Evolutionary conservation across 495 filamentous ascomycete species (phyloP).

Genomic region (Xylaria palmicola): DNA sequence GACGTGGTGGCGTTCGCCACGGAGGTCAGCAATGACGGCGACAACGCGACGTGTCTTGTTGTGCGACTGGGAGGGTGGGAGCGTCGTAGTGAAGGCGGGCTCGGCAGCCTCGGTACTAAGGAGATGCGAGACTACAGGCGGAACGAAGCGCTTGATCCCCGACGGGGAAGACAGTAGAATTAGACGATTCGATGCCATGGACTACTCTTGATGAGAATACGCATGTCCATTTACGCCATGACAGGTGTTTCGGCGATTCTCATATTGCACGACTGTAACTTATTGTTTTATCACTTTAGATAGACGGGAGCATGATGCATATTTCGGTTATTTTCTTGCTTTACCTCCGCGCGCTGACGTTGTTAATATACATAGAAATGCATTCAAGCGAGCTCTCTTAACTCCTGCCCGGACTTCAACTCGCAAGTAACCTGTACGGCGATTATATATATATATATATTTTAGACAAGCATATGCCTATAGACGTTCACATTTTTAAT

Average conservation of each 20-base stretch:
- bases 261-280: background rate
- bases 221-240: background rate
- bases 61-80: slow-evolving; percentile 94
- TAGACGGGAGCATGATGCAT: too few species aligned
- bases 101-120: slow-evolving; percentile 86
- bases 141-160: slow-evolving; percentile 80
- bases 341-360: background rate
- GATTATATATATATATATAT: too few species aligned
- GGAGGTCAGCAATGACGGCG: slow-evolving; percentile 76
- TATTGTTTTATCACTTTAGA: background rate
- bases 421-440: background rate
- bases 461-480: too few species aligned
- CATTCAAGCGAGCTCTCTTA: background rate
- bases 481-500: too few species aligned
- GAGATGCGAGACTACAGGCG: slow-evolving; percentile 83
- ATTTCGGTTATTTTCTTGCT: too few species aligned
- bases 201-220: background rate
- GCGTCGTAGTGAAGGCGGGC: slow-evolving; percentile 79
- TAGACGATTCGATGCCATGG: background rate
- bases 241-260: background rate
- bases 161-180: slow-evolving; percentile 54
- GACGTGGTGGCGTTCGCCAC: slow-evolving; percentile 83
- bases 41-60: slow-evolving; percentile 95
- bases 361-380: background rate
- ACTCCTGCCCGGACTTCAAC: background rate